Conservation (phyloP, 2,329 filamentous ascomycete genomes). For the Ophiostoma ips region DNA sequence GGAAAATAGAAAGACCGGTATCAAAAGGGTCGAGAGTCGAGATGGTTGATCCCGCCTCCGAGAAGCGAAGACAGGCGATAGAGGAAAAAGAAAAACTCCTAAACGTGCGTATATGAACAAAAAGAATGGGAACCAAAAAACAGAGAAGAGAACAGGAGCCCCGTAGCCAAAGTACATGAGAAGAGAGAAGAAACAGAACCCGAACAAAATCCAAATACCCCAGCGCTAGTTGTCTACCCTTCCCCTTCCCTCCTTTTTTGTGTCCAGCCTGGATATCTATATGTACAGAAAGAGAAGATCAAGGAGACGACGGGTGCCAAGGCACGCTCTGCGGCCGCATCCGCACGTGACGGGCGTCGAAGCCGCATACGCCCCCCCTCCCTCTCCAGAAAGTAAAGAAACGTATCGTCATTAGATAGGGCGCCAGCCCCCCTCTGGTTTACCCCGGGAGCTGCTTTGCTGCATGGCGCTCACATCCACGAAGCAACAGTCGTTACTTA, state of each 20-base stretch:
- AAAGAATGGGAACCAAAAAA: background rate
- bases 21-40: conserved; percentile 1
- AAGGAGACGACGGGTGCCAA: background rate
- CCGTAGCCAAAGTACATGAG: background rate
- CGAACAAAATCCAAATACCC: background rate
- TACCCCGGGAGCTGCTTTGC: background rate
- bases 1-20: background rate
- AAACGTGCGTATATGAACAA: background rate
- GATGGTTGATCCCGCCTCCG: conserved; percentile 3
- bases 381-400: background rate
- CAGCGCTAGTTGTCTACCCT: conserved; percentile 1
- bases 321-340: background rate
- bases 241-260: background rate
- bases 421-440: background rate
- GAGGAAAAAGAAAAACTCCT: background rate
- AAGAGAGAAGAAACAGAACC: background rate
- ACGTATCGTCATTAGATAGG: background rate
- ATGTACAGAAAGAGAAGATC: conserved; percentile 5
- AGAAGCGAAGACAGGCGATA: conserved; percentile 1
- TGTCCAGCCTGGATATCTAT: conserved; percentile 5
- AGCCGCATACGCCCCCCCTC: background rate
- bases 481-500: background rate
- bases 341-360: background rate
- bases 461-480: background rate
- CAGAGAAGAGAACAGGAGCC: background rate